A percentile compares a stretch with the other conserved stretches of the same genome.
phyloP scores from a whole-genome alignment of 192 early-diverging fungal genomes.

The Geranomyces michiganensis region DNA sequence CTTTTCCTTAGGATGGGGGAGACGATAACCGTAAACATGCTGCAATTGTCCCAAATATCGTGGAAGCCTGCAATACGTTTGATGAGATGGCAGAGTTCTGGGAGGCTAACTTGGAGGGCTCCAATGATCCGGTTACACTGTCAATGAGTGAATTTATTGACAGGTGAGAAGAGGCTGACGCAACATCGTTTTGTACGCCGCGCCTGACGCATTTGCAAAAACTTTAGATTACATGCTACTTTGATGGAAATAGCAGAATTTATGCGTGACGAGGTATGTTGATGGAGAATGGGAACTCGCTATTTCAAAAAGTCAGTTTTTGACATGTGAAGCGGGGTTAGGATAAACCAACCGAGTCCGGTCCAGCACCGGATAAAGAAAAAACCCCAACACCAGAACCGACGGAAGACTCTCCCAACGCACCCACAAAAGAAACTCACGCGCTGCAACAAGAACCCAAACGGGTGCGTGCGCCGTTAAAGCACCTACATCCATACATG shows the following conservation, averaged over 20 bases:
- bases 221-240: not conserved
- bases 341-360: too few relatives aligned
- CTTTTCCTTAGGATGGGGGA: not conserved
- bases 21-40: not conserved
- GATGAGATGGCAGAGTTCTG: slow-evolving; percentile 15
- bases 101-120: not conserved
- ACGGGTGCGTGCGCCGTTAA: not conserved
- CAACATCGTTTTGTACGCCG: too few relatives aligned
- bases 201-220: too few relatives aligned
- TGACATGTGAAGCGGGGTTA: not conserved
- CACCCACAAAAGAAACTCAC: not conserved
- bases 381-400: too few relatives aligned
- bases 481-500: slow-evolving; percentile 6
- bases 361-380: too few relatives aligned
- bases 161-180: too few relatives aligned
- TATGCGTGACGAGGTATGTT: not conserved
- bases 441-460: not conserved
- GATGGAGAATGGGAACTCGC: not conserved
- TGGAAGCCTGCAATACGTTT: not conserved
- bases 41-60: not conserved
- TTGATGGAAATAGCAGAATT: not conserved
- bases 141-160: not conserved
- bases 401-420: too few relatives aligned
- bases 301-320: not conserved
- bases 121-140: not conserved